These are phyloP conservation scores for Lignosus rhinocerotis DNA, from an alignment of 1,284 basidiomycete genomes.

Conservation along the genomic window DNA sequence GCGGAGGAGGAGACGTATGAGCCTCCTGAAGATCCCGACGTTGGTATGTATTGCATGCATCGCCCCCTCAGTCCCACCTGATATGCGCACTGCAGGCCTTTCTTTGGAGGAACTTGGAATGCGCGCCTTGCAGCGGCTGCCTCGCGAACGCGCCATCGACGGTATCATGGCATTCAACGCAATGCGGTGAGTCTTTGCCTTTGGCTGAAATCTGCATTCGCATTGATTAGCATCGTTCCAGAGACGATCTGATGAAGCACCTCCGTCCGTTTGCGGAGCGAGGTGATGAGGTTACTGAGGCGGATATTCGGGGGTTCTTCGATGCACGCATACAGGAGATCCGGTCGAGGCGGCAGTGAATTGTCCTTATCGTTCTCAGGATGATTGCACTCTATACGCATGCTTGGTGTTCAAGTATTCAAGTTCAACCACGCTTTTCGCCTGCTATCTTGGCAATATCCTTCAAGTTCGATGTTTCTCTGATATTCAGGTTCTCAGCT, in stretches of 20 bases:
- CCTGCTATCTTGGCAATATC: too few species aligned
- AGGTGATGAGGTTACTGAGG: slow-evolving; percentile 73
- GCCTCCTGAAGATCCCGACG: slow-evolving; percentile 81
- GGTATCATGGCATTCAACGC: slow-evolving; percentile 79
- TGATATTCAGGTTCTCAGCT: too few species aligned
- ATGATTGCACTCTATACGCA: not conserved
- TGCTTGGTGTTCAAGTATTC: not conserved
- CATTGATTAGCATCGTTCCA: slow-evolving; percentile 30
- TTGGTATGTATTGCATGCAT: slow-evolving; percentile 42
- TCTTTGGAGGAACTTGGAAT: slow-evolving; percentile 79
- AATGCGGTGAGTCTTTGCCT: slow-evolving; percentile 57
- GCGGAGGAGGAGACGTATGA: slow-evolving; percentile 80
- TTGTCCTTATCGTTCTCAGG: not conserved
- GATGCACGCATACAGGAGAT: slow-evolving; percentile 37
- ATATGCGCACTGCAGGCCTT: slow-evolving; percentile 45
- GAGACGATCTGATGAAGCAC: slow-evolving; percentile 71
- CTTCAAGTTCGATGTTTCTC: too few species aligned
- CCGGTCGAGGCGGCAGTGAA: slow-evolving; percentile 14
- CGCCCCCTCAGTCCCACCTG: not conserved
- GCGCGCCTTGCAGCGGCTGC: slow-evolving; percentile 68
- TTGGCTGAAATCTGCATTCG: not conserved
- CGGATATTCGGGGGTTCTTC: slow-evolving; percentile 73
- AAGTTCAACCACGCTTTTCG: too few species aligned
- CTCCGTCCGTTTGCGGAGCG: slow-evolving; percentile 77
- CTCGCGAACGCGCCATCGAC: slow-evolving; percentile 75